These are phyloP conservation scores for Phaeomoniella chlamydospora DNA, from an alignment of 2,329 filamentous ascomycete genomes.

Conservation along the genomic window DNA sequence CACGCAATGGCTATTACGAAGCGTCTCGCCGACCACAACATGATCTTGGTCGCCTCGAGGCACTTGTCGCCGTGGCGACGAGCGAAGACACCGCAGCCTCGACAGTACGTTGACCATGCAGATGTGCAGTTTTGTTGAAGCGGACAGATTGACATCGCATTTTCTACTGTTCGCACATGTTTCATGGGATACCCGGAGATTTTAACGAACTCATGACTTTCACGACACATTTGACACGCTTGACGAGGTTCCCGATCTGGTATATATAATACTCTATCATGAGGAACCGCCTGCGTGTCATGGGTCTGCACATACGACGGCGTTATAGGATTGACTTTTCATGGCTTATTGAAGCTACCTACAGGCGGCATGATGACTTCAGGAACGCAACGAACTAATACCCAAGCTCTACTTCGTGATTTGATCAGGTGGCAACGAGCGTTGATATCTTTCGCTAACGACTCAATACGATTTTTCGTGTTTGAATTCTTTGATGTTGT, in stretches of 20 bases:
- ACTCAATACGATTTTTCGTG: no score
- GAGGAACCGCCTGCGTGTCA: constrained; percentile 5
- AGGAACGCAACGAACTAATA: not conserved
- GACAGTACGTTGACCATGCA: constrained; percentile 9
- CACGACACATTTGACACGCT: constrained; percentile 4
- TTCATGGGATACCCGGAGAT: no score
- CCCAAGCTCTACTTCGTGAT: not conserved
- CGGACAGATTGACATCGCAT: constrained; percentile 1
- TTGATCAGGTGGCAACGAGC: not conserved
- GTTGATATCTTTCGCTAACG: no score
- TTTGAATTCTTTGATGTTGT: no score
- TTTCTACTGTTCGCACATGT: constrained; percentile 1
- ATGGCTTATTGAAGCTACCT: constrained; percentile 4
- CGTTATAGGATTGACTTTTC: constrained; percentile 7
- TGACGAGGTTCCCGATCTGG: constrained; percentile 6
- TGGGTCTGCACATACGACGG: constrained; percentile 3
- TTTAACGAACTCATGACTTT: constrained; percentile 2
- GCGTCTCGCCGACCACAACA: constrained; percentile 10
- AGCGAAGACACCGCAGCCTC: constrained; percentile 27
- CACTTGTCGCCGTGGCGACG: constrained; percentile 34
- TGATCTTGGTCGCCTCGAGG: constrained; percentile 33
- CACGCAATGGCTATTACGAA: constrained; percentile 3
- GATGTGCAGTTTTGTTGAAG: no score
- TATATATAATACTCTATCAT: constrained; percentile 7
- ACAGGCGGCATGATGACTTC: constrained; percentile 3